Conservation (phyloP, 2,329 filamentous ascomycete genomes). For the Pyricularia grisea region DNA sequence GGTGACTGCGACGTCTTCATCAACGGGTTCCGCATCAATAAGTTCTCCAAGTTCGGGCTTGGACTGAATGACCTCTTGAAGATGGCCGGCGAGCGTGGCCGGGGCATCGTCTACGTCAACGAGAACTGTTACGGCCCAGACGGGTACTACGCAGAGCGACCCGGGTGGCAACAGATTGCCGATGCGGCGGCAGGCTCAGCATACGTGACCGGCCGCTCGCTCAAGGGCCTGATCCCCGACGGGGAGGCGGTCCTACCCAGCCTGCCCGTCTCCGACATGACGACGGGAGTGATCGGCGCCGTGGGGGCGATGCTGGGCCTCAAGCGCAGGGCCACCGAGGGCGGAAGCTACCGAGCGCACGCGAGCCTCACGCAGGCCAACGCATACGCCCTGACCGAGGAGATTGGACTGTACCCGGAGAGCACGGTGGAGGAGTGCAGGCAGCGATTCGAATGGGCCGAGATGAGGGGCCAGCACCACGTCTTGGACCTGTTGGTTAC, state of each 20-base stretch:
- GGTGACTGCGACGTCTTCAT: constrained; percentile 40
- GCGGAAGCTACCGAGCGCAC: constrained; percentile 45
- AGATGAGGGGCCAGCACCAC: background rate
- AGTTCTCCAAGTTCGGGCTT: constrained; percentile 29
- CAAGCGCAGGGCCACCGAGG: constrained; percentile 47
- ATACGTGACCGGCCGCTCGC: background rate
- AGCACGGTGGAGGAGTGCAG: background rate
- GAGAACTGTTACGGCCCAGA: constrained; percentile 43
- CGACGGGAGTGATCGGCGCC: constrained; percentile 53
- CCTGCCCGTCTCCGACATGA: constrained; percentile 46
- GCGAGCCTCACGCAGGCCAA: constrained; percentile 19
- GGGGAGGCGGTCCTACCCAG: constrained; percentile 57
- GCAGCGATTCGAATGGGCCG: background rate
- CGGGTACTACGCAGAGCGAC: constrained; percentile 36
- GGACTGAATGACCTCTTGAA: constrained; percentile 28
- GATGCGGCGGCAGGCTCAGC: background rate
- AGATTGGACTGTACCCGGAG: constrained; percentile 20
- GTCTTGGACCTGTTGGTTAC: background rate
- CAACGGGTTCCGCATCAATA: constrained; percentile 38
- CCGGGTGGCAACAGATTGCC: constrained; percentile 44
- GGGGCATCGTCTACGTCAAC: constrained; percentile 35
- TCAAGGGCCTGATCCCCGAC: constrained; percentile 37
- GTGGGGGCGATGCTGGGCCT: constrained; percentile 48
- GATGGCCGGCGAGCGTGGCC: constrained; percentile 26
- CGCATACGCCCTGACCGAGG: constrained; percentile 16